Percentiles rank a stretch among this genome's conserved stretches.
Conservation (phyloP, 371 early-diverging fungal species). For the Lichtheimia ramosa region DNA sequence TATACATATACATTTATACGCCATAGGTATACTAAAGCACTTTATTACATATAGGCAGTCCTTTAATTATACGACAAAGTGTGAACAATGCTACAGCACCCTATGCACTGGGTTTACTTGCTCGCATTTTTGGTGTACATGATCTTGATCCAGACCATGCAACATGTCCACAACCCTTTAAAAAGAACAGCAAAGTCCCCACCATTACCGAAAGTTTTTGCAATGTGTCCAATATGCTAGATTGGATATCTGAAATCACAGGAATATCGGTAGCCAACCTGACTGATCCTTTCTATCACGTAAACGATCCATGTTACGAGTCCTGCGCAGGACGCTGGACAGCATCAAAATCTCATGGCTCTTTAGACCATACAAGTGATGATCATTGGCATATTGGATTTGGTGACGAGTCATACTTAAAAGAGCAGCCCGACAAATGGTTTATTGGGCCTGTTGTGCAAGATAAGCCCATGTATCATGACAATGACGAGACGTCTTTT, state of each 20-base stretch:
- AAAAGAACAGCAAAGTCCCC: background rate
- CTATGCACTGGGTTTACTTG: conserved; percentile 28
- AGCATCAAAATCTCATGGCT: background rate
- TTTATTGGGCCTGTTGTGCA: conserved; percentile 16
- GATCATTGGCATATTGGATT: conserved; percentile 13
- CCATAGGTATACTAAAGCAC: background rate
- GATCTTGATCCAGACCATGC: conserved; percentile 20
- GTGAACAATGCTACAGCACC: conserved; percentile 14
- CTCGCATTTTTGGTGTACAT: conserved; percentile 41
- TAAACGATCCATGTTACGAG: conserved; percentile 7
- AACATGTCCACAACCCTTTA: conserved; percentile 31
- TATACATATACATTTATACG: background rate
- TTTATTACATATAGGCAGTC: conserved; percentile 5
- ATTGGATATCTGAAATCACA: conserved; percentile 15
- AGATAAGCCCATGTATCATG: background rate
- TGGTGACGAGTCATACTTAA: conserved; percentile 4
- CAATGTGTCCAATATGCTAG: conserved; percentile 12
- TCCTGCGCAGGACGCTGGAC: conserved; percentile 10
- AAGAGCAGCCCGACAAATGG: conserved; percentile 11
- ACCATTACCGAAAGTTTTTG: conserved; percentile 19
- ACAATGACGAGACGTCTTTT: too few relatives aligned
- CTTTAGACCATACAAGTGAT: background rate
- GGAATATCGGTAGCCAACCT: conserved; percentile 11
- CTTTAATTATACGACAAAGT: conserved; percentile 17
- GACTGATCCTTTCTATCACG: conserved; percentile 12